These are phyloP conservation scores for Aristolochia fimbriata DNA, from an alignment of 164 flowering plant genomes.

Conservation along the genomic window DNA sequence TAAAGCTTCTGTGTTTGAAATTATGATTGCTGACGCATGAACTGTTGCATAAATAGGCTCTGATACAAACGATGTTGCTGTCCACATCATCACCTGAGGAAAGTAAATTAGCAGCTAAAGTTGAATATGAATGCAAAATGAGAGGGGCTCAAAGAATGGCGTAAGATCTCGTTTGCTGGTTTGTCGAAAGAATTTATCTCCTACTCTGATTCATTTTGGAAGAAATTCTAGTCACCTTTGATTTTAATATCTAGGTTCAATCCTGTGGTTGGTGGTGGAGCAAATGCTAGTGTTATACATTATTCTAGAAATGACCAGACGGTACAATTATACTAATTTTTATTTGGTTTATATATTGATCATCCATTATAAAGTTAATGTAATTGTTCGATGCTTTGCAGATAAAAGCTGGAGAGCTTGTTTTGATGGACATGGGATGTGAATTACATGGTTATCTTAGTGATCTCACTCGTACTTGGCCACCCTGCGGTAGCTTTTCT, in stretches of 20 bases:
- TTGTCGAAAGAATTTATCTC: neutral
- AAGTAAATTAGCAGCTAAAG: conserved; percentile 63
- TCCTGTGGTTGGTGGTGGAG: conserved; percentile 97
- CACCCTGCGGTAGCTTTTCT: conserved; percentile 74
- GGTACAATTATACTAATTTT: conserved; percentile 17
- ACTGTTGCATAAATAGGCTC: conserved; percentile 40
- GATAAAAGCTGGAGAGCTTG: conserved; percentile 71
- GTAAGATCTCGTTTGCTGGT: conserved; percentile 38
- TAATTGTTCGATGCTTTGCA: conserved; percentile 15
- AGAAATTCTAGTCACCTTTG: neutral
- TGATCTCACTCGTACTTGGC: conserved; percentile 98
- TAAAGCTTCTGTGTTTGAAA: too few species aligned
- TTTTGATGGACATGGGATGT: conserved; percentile 94
- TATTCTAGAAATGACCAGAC: conserved; percentile 88
- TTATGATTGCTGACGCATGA: too few species aligned
- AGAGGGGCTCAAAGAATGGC: conserved; percentile 98
- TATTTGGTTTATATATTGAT: neutral
- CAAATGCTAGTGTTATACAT: conserved; percentile 87
- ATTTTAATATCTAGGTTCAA: conserved; percentile 46
- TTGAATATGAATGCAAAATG: conserved; percentile 87
- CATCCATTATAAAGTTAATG: neutral
- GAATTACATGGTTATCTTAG: conserved; percentile 92
- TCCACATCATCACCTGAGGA: conserved; percentile 66
- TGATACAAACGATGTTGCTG: conserved; percentile 76
- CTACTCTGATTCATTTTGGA: neutral